These are phyloP conservation scores for Malus hybrid DNA, from an alignment of 331 rosid genomes.

Conservation along the genomic window DNA sequence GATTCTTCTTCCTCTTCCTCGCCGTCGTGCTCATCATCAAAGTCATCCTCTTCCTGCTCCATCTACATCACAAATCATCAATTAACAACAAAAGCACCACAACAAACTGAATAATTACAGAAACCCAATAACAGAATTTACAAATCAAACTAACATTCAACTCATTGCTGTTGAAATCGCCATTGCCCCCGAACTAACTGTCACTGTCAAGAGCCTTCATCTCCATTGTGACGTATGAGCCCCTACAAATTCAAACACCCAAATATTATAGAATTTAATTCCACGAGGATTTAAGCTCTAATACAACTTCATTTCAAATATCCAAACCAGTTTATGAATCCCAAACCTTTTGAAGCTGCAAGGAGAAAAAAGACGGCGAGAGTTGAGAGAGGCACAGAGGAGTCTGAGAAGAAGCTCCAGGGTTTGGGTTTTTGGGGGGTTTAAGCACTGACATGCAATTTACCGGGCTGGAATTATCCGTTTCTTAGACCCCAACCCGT, in stretches of 20 bases:
- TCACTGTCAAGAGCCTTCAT: slow-evolving; percentile 42
- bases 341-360: neutral
- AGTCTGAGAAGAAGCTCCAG: neutral
- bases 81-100: neutral
- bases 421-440: neutral
- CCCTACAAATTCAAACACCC: slow-evolving; percentile 5
- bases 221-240: slow-evolving; percentile 36
- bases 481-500: too few species aligned
- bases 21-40: slow-evolving; percentile 8
- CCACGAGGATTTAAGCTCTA: neutral
- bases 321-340: neutral
- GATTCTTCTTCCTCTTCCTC: slow-evolving; percentile 14
- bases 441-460: neutral
- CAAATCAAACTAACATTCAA: slow-evolving; percentile 21
- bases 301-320: neutral
- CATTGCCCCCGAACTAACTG: slow-evolving; percentile 39
- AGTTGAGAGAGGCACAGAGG: neutral
- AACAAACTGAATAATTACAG: too few species aligned
- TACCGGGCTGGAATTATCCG: too few species aligned
- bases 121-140: neutral
- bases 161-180: slow-evolving; percentile 25
- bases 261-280: too few species aligned
- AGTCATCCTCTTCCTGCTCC: slow-evolving; percentile 23
- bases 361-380: neutral
- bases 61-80: slow-evolving; percentile 29